A percentile compares a stretch with the other conserved stretches of the same genome.
Conservation (phyloP, 148 eudicot species). For the Dysphania ambrosioides region DNA sequence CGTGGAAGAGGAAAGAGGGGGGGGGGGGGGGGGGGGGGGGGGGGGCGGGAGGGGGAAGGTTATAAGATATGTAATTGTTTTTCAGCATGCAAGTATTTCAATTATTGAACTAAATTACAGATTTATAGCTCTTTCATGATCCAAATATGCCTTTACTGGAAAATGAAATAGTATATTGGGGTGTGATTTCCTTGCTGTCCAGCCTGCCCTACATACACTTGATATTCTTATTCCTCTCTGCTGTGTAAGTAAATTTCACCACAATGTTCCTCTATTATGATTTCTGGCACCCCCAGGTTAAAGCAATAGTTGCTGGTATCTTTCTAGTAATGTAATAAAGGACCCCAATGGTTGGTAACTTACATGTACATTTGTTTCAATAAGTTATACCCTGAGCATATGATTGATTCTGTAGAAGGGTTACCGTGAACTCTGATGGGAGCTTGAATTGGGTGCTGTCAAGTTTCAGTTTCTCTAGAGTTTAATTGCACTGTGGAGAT, state of each 20-base stretch:
- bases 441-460: neutral
- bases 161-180: neutral
- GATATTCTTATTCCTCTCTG: neutral
- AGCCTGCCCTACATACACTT: neutral
- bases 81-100: neutral
- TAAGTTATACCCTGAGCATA: neutral
- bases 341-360: neutral
- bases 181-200: neutral
- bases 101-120: neutral
- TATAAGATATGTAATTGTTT: neutral
- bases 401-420: neutral
- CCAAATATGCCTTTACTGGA: neutral
- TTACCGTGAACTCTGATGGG: neutral
- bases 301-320: too few relatives aligned
- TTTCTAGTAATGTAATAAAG: neutral
- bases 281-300: neutral
- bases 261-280: neutral
- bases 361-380: neutral
- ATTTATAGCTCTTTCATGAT: neutral
- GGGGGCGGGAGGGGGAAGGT: too few relatives aligned
- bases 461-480: neutral
- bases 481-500: too few relatives aligned
- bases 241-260: neutral
- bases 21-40: too few relatives aligned
- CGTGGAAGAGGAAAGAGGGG: too few relatives aligned